These are phyloP conservation scores for Biscogniauxia marginata DNA, from an alignment of 2,329 filamentous ascomycete species.

Conservation along the genomic window DNA sequence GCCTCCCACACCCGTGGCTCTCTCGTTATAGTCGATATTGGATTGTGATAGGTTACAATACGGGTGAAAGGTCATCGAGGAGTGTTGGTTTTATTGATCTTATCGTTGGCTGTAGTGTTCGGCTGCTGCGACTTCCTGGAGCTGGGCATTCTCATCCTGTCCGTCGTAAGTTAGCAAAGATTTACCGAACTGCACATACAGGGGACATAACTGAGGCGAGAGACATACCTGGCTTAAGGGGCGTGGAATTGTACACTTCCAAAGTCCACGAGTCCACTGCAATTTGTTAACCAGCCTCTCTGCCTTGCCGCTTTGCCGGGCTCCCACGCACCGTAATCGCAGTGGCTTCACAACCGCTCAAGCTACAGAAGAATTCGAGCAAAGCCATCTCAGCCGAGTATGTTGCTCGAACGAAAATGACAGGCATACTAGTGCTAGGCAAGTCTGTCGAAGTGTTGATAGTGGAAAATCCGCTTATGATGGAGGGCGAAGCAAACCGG, in stretches of 20 bases:
- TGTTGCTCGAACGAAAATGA: neutral
- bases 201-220: neutral
- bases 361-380: neutral
- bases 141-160: neutral
- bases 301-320: neutral
- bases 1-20: too few relatives aligned
- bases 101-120: neutral
- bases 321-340: neutral
- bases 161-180: neutral
- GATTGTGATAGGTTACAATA: too few relatives aligned
- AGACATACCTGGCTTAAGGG: neutral
- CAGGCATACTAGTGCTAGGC: neutral
- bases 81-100: too few relatives aligned
- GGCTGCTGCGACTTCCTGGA: neutral
- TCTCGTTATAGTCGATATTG: too few relatives aligned
- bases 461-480: too few relatives aligned
- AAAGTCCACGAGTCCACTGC: neutral
- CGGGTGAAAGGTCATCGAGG: too few relatives aligned
- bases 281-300: neutral
- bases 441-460: neutral
- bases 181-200: neutral
- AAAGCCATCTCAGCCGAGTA: neutral
- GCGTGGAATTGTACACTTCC: conserved; percentile 1
- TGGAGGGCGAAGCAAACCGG: too few relatives aligned
- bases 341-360: neutral